phyloP scores from a whole-genome alignment of 352 stramenopile genomes.

The Globisporangium okanoganense region DNA sequence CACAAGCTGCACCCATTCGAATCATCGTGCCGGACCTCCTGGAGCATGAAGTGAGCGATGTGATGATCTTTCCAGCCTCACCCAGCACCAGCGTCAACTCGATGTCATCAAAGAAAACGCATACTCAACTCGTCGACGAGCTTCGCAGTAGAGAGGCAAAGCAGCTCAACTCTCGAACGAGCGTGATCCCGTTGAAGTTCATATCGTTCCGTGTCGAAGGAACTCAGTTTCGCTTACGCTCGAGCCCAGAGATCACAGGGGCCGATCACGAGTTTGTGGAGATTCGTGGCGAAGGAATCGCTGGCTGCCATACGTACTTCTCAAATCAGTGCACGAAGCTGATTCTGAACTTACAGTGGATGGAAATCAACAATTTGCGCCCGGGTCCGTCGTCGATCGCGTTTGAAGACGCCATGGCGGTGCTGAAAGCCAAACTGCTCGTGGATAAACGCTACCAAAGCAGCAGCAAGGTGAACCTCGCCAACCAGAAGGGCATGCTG shows the following conservation, averaged over 20 bases:
- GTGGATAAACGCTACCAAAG: slow-evolving; percentile 51
- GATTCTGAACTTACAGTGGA: slow-evolving; percentile 70
- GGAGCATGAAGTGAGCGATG: slow-evolving; percentile 25
- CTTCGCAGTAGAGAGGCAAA: slow-evolving; percentile 56
- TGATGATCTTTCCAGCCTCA: slow-evolving; percentile 25
- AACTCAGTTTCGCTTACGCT: slow-evolving; percentile 47
- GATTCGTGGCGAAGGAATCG: slow-evolving; percentile 56
- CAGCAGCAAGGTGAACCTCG: slow-evolving; percentile 19
- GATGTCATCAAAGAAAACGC: slow-evolving; percentile 49
- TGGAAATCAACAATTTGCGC: slow-evolving; percentile 81
- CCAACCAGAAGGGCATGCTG: slow-evolving; percentile 70
- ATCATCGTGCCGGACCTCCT: neutral
- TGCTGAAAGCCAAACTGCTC: slow-evolving; percentile 68
- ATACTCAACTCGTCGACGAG: slow-evolving; percentile 64
- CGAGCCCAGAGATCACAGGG: slow-evolving; percentile 52
- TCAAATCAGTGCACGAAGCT: slow-evolving; percentile 73
- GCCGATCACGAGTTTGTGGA: slow-evolving; percentile 74
- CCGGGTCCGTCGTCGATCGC: slow-evolving; percentile 63
- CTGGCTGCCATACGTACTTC: slow-evolving; percentile 66
- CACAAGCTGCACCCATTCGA: slow-evolving; percentile 10
- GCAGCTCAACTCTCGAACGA: slow-evolving; percentile 30
- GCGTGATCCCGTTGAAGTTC: slow-evolving; percentile 44
- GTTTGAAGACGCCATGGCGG: slow-evolving; percentile 71
- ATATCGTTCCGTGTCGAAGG: slow-evolving; percentile 69
- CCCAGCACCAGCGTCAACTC: slow-evolving; percentile 12